These are phyloP conservation scores for Eimeria sp. DNA, from an alignment of 169 alveolate genomes.

Conservation along the genomic window DNA sequence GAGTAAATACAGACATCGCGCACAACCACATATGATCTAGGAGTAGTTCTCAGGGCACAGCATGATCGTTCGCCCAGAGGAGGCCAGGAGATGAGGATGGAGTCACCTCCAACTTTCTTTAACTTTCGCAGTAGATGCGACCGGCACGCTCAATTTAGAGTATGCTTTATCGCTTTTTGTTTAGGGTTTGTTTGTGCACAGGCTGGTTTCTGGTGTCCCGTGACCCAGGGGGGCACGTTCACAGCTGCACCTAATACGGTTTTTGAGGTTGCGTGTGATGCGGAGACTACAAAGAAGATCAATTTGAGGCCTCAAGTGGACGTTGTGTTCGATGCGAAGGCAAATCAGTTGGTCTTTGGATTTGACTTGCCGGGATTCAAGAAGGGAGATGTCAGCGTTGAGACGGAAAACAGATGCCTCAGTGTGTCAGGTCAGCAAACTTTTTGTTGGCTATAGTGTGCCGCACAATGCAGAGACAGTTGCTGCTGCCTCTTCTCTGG, in stretches of 20 bases:
- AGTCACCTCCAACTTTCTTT: not conserved
- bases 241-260: slow-evolving; percentile 79
- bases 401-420: slow-evolving; percentile 69
- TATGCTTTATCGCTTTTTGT: not conserved
- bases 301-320: slow-evolving; percentile 74
- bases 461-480: not conserved
- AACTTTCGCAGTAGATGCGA: not conserved
- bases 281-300: slow-evolving; percentile 64
- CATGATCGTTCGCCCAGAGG: not conserved
- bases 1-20: too few relatives aligned
- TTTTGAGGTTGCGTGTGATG: slow-evolving; percentile 76
- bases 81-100: not conserved
- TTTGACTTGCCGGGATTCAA: slow-evolving; percentile 79
- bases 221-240: slow-evolving; percentile 42
- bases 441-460: not conserved
- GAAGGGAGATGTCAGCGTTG: slow-evolving; percentile 63
- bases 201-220: slow-evolving; percentile 82
- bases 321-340: slow-evolving; percentile 54
- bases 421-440: slow-evolving; percentile 53
- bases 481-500: not conserved
- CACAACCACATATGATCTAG: too few relatives aligned
- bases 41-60: not conserved
- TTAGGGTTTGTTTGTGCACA: slow-evolving; percentile 19
- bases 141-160: not conserved
- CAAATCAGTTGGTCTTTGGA: slow-evolving; percentile 42